Evolutionary conservation across 345 rosid species (phyloP), one percentile per base, ranked within the genome.

Genomic region (Ailanthus altissimus): DNA sequence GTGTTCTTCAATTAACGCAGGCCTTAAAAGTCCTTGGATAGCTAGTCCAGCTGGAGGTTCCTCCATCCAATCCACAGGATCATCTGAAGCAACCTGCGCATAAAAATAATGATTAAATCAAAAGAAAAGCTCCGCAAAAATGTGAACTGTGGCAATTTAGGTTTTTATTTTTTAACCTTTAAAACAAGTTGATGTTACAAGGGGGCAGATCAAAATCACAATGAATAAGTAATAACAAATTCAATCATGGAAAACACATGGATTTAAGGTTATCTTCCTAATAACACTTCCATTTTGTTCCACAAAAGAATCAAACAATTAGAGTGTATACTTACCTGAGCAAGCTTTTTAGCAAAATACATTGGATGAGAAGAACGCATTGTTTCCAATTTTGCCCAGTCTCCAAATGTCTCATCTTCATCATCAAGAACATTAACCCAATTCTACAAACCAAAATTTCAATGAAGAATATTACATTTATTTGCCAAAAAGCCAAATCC

Each of bases 291-390:
- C 57, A 70, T 16, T 26, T 25, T 59, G 36, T 4, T 58, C 49
- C 70, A 46, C 58, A 20, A 50, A 61, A 20, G 46, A 62, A 66
- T 46, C 64, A 74, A 69, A 49, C 4, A 70, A 49, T 3, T 15
- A 61, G 9, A 72, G 40, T 53, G 60, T 66, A 56, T 56, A 62
- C 20, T 63, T 78, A 90, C 97, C 98, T 90, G 88, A 36, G 94
- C 76, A 81, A 96, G 81, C 83, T 79, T 93, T 85, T 88, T 89
- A 42, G 98, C 99, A 77, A 93, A 96, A 85, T 80, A 90, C 93
- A 92, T 89, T 64, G 99, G 99, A 84, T 96, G 99, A 78, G 97
- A 91, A 77, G 84, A 86, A 68, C 93, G 90, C 99, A 93, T 88
- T 2, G 97, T 93, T 73, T 93, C 97, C 87, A 89, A 86, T 51